These are phyloP conservation scores for Macrolepiota fuliginosa DNA, from an alignment of 768 basidiomycete genomes.

Conservation along the genomic window DNA sequence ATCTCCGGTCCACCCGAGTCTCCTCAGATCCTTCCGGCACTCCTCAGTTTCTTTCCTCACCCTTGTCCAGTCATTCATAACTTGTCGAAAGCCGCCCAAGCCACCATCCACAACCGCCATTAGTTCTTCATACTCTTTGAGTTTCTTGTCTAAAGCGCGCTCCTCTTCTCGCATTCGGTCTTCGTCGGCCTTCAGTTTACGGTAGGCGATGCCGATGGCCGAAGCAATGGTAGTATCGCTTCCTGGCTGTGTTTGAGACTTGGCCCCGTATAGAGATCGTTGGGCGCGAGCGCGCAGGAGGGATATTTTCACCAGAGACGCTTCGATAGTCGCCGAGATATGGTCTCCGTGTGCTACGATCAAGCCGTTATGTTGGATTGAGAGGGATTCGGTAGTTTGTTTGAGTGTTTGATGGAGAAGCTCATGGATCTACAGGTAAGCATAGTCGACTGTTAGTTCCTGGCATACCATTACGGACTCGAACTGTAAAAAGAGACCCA, in stretches of 20 bases:
- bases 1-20: slow-evolving; percentile 51
- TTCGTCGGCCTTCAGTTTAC: slow-evolving; percentile 33
- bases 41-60: slow-evolving; percentile 49
- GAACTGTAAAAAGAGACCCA: background rate
- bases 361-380: slow-evolving; percentile 22
- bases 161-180: slow-evolving; percentile 34
- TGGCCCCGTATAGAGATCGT: slow-evolving; percentile 36
- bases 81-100: slow-evolving; percentile 39
- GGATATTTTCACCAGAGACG: slow-evolving; percentile 45
- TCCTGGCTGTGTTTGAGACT: slow-evolving; percentile 17
- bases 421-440: background rate
- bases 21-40: slow-evolving; percentile 44
- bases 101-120: slow-evolving; percentile 40
- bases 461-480: no score
- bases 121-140: slow-evolving; percentile 40
- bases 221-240: slow-evolving; percentile 24
- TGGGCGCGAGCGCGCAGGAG: slow-evolving; percentile 40
- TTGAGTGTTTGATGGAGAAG: slow-evolving; percentile 27
- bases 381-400: slow-evolving; percentile 25
- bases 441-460: background rate
- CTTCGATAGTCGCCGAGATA: slow-evolving; percentile 42
- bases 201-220: slow-evolving; percentile 31
- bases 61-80: slow-evolving; percentile 46
- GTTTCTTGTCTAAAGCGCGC: slow-evolving; percentile 31
- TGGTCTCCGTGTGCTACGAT: slow-evolving; percentile 37